A percentile compares a stretch with the other conserved stretches of the same genome.
These are phyloP conservation scores for Grosmannia penicillata DNA, from an alignment of 2,329 filamentous ascomycete genomes.

Conservation along the genomic window DNA sequence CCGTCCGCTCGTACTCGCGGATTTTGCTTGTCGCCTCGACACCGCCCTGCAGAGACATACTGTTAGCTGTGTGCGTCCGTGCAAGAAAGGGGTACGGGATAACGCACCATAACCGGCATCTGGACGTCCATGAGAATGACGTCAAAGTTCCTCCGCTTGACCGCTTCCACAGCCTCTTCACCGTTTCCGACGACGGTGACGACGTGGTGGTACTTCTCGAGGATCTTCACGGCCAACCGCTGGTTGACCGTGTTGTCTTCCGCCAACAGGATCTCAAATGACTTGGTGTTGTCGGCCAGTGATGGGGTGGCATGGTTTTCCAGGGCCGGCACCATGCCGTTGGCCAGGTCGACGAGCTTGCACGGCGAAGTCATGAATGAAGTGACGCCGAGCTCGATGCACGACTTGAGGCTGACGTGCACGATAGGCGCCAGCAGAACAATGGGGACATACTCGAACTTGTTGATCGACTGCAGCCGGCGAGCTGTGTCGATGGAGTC, in stretches of 20 bases:
- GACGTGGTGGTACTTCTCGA: conserved; percentile 90
- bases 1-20: conserved; percentile 77
- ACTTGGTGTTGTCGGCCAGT: conserved; percentile 84
- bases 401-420: conserved; percentile 83
- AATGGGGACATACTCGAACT: conserved; percentile 96
- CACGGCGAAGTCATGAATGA: conserved; percentile 98
- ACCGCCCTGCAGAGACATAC: conserved; percentile 57
- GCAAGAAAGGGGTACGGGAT: no score
- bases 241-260: conserved; percentile 98
- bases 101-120: conserved; percentile 97
- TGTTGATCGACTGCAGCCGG: conserved; percentile 69
- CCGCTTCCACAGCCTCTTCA: conserved; percentile 79
- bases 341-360: conserved; percentile 82
- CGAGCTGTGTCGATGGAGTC: conserved; percentile 88
- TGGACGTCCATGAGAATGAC: conserved; percentile 98
- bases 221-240: conserved; percentile 84
- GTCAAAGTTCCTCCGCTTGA: conserved; percentile 86
- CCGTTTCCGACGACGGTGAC: conserved; percentile 93
- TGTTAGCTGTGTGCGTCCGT: no score
- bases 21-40: conserved; percentile 97
- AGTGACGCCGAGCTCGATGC: conserved; percentile 89
- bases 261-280: conserved; percentile 85
- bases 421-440: conserved; percentile 82
- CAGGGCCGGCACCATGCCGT: conserved; percentile 88
- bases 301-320: conserved; percentile 87